Percentiles rank a stretch among this genome's conserved stretches.
Conservation (phyloP, 352 stramenopile genomes). For the Pythium myriotylum region DNA sequence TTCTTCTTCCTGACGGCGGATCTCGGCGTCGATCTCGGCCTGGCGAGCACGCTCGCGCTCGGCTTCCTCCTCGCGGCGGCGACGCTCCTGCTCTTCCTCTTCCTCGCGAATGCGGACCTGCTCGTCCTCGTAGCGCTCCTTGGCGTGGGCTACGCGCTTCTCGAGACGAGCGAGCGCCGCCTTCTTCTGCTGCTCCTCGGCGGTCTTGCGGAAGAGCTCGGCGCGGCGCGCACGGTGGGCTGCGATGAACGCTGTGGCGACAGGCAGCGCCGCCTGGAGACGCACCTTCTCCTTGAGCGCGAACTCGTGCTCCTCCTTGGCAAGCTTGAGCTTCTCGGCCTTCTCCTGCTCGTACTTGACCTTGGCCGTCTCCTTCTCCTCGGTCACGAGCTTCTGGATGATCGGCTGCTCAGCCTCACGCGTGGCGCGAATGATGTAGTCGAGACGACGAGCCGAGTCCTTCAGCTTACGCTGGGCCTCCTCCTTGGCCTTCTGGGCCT, state of each 20-base stretch:
- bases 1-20: conserved; percentile 71
- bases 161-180: conserved; percentile 65
- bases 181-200: conserved; percentile 89
- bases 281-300: conserved; percentile 90
- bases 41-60: conserved; percentile 60
- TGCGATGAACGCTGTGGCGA: conserved; percentile 78
- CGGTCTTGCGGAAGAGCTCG: conserved; percentile 87
- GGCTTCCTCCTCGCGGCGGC: conserved; percentile 58
- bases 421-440: conserved; percentile 97
- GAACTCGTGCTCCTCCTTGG: conserved; percentile 88
- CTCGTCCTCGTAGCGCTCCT: conserved; percentile 73
- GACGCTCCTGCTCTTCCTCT: conserved; percentile 66
- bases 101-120: conserved; percentile 58
- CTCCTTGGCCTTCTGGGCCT: conserved; percentile 94
- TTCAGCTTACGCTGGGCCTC: conserved; percentile 93
- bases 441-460: conserved; percentile 92
- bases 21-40: conserved; percentile 61
- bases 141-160: conserved; percentile 62
- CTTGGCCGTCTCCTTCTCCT: conserved; percentile 78
- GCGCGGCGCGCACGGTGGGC: conserved; percentile 74
- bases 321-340: conserved; percentile 74
- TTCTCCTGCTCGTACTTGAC: conserved; percentile 77
- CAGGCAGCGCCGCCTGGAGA: conserved; percentile 65
- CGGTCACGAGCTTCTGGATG: conserved; percentile 81
- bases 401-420: conserved; percentile 95